Percentiles rank a stretch among this genome's conserved stretches.
Conservation (phyloP, 2,329 filamentous ascomycete species). For the Microdochium nivale region DNA sequence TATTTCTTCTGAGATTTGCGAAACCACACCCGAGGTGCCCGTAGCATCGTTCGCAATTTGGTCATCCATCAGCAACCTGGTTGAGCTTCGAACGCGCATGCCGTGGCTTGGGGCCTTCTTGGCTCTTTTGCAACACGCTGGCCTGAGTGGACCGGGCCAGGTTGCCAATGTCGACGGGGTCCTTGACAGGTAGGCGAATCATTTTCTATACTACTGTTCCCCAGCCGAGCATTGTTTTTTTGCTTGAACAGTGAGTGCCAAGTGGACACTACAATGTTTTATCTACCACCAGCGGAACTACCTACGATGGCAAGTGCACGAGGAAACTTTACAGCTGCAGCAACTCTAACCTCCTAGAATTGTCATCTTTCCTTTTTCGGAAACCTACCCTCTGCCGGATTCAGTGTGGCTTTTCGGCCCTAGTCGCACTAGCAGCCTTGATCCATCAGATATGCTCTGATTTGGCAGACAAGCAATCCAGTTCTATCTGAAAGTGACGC, state of each 20-base stretch:
- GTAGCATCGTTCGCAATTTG: slow-evolving; percentile 72
- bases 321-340: too few species aligned
- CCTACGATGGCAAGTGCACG: too few species aligned
- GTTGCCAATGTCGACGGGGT: slow-evolving; percentile 67
- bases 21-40: slow-evolving; percentile 39
- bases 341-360: too few species aligned
- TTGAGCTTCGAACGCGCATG: slow-evolving; percentile 74
- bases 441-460: background rate
- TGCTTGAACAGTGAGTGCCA: slow-evolving; percentile 8
- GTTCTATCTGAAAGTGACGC: background rate
- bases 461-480: background rate
- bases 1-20: slow-evolving; percentile 2
- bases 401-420: background rate
- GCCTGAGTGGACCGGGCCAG: slow-evolving; percentile 64
- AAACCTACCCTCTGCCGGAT: too few species aligned
- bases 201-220: slow-evolving; percentile 19
- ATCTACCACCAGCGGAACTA: too few species aligned
- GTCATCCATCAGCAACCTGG: slow-evolving; percentile 61
- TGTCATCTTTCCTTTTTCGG: too few species aligned
- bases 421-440: background rate
- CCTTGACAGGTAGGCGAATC: slow-evolving; percentile 76
- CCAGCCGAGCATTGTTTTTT: slow-evolving; percentile 23
- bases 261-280: slow-evolving; percentile 2
- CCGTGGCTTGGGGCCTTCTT: slow-evolving; percentile 77
- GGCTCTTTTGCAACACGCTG: slow-evolving; percentile 67